These are phyloP conservation scores for Flaveria bidentis DNA, from an alignment of 129 eudicot species.

Conservation along the genomic window DNA sequence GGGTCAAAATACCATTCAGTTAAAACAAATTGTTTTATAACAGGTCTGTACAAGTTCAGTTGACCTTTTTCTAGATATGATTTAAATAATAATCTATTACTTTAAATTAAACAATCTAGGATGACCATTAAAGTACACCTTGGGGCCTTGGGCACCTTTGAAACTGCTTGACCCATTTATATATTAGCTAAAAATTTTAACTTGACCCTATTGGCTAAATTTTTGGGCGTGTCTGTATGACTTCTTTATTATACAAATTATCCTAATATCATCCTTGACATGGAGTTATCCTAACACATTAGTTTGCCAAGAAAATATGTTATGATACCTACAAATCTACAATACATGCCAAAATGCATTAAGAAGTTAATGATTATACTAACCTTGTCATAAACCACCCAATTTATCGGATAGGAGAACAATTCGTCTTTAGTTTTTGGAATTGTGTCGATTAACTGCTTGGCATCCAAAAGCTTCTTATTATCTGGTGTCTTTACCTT, in stretches of 20 bases:
- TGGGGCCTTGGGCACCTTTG: background rate
- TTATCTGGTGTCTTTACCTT: constrained; percentile 64
- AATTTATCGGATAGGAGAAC: constrained; percentile 84
- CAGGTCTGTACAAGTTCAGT: background rate
- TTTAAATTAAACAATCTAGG: background rate
- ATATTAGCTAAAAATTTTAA: background rate
- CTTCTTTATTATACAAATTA: background rate
- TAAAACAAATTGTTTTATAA: background rate
- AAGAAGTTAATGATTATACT: background rate
- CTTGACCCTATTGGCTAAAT: background rate
- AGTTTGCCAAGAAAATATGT: background rate
- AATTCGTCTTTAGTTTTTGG: constrained; percentile 95
- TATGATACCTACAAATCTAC: background rate
- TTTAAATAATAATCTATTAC: background rate
- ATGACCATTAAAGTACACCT: background rate
- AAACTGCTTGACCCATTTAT: background rate
- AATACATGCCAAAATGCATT: background rate
- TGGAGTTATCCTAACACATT: background rate
- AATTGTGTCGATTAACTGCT: constrained; percentile 85
- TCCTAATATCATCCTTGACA: background rate
- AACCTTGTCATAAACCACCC: constrained; percentile 83
- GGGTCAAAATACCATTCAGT: background rate
- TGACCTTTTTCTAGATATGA: background rate
- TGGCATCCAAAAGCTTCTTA: constrained; percentile 84
- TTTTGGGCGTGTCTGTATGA: background rate